phyloP scores from a whole-genome alignment of 73 alveolate genomes.

The Paramecium sonneborni region DNA sequence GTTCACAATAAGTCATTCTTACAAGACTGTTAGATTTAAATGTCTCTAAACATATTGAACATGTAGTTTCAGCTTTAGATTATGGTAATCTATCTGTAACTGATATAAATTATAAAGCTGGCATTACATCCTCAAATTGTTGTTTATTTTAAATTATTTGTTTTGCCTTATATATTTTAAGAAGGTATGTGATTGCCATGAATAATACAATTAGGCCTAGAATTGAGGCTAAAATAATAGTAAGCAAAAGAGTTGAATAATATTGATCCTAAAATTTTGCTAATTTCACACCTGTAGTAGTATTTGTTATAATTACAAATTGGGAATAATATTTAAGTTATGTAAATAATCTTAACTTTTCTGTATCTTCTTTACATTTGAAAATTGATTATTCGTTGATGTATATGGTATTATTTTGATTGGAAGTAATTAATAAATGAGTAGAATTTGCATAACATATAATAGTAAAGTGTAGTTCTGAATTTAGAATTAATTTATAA shows the following conservation, averaged over 20 bases:
- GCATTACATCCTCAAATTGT: not conserved
- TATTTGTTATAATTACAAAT: not conserved
- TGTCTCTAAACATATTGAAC: constrained; percentile 25
- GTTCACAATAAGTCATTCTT: constrained; percentile 51
- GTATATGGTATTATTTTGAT: not conserved
- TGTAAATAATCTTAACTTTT: not conserved
- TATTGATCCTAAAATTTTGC: not conserved
- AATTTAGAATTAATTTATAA: not conserved
- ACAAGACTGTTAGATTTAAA: not conserved
- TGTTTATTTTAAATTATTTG: not conserved
- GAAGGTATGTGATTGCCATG: not conserved
- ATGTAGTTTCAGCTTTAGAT: not conserved
- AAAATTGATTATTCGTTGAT: not conserved
- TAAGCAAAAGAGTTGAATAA: not conserved
- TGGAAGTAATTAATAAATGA: not conserved
- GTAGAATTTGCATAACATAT: not conserved
- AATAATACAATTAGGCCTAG: not conserved
- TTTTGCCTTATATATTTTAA: not conserved
- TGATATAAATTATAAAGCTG: not conserved
- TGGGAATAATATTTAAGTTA: not conserved
- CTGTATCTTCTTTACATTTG: not conserved
- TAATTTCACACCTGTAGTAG: not conserved
- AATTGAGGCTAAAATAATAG: not conserved
- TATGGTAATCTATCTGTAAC: not conserved
- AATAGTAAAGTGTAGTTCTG: not conserved